Percentiles rank a stretch among this genome's conserved stretches.
Evolutionary conservation across 2,329 filamentous ascomycete genomes (phyloP).

Genomic region (Fusarium sp.): DNA sequence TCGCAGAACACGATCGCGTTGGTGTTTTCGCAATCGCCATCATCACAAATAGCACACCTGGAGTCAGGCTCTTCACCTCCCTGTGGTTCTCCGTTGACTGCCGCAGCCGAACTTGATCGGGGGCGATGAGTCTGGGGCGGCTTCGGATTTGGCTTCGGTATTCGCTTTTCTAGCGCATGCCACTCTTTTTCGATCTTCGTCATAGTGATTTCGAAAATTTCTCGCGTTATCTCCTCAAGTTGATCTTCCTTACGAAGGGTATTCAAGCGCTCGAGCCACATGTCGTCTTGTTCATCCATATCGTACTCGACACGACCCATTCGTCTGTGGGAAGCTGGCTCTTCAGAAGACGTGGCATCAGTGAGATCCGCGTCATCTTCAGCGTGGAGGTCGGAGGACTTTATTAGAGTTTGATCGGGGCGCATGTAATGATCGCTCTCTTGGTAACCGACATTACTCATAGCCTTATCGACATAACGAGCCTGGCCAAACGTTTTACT

Average conservation of each 20-base stretch:
- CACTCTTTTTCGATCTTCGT: constrained; percentile 99
- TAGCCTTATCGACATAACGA: constrained; percentile 93
- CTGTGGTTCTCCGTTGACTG: constrained; percentile 92
- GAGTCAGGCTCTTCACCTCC: constrained; percentile 92
- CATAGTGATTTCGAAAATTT: constrained; percentile 97
- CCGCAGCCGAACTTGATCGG: constrained; percentile 91
- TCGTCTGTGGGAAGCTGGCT: constrained; percentile 50
- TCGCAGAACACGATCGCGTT: constrained; percentile 99
- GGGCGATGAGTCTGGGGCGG: constrained; percentile 94
- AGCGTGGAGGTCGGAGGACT: constrained; percentile 68
- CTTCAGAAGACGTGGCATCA: constrained; percentile 46
- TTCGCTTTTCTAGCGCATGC: constrained; percentile 94
- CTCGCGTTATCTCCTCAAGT: constrained; percentile 86
- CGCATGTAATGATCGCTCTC: constrained; percentile 90
- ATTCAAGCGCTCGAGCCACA: constrained; percentile 92
- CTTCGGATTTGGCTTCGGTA: constrained; percentile 96
- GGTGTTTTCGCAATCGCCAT: constrained; percentile 99
- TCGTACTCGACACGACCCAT: constrained; percentile 95
- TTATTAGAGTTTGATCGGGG: constrained; percentile 78
- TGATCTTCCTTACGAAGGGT: constrained; percentile 77
- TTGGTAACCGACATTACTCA: constrained; percentile 96
- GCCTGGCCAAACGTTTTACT: constrained; percentile 86
- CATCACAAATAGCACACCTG: constrained; percentile 97
- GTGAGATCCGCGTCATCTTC: constrained; percentile 69
- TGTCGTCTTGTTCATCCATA: constrained; percentile 99